Conservation (phyloP, 192 early-diverging fungal species). For the Phycomyces blakesleeanus region DNA sequence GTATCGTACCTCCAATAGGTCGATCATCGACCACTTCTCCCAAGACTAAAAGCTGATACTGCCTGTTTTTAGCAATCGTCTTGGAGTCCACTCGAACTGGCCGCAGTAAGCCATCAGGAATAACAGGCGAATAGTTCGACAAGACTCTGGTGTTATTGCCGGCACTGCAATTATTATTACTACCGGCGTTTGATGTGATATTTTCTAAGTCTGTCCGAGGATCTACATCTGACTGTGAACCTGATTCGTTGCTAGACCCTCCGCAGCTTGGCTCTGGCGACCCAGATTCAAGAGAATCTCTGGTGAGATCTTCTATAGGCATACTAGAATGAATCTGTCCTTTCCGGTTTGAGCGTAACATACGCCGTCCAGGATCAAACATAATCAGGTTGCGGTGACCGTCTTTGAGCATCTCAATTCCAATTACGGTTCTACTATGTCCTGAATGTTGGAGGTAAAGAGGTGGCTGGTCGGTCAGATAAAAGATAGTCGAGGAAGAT, state of each 20-base stretch:
- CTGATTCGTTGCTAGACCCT: not conserved
- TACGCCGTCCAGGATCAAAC: conserved; percentile 56
- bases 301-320: not conserved
- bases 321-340: conserved; percentile 18
- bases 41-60: conserved; percentile 35
- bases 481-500: conserved; percentile 5
- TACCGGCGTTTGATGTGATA: not conserved
- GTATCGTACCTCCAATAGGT: not conserved
- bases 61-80: conserved; percentile 23
- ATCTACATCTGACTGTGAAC: too few species aligned
- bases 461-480: conserved; percentile 52
- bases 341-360: conserved; percentile 5
- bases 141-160: conserved; percentile 2
- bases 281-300: not conserved
- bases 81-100: conserved; percentile 22
- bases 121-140: not conserved
- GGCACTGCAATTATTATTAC: not conserved
- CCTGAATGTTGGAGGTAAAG: conserved; percentile 72
- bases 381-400: conserved; percentile 49
- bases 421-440: conserved; percentile 62
- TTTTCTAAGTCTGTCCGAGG: not conserved
- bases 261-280: not conserved
- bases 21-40: conserved; percentile 13
- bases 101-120: conserved; percentile 16
- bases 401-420: conserved; percentile 44